phyloP scores from a whole-genome alignment of 768 basidiomycete genomes.

The Amanita inopinata region DNA sequence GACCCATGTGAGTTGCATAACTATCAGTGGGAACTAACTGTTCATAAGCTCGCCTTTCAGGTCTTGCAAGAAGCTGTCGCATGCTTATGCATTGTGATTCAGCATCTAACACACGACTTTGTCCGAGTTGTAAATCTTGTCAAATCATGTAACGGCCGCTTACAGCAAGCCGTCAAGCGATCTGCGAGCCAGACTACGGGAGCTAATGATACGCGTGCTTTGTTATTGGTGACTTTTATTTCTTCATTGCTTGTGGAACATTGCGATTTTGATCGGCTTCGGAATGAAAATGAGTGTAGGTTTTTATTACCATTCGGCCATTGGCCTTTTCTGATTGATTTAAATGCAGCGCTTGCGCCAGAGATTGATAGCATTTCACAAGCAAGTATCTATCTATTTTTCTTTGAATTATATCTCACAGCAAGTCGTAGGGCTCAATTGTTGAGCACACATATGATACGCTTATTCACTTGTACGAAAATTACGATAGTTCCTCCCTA shows the following conservation, averaged over 20 bases:
- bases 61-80: constrained; percentile 88
- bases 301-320: constrained; percentile 5
- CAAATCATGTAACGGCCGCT: constrained; percentile 76
- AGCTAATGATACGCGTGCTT: constrained; percentile 38
- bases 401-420: neutral
- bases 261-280: constrained; percentile 76
- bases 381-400: constrained; percentile 21
- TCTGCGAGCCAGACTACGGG: constrained; percentile 29
- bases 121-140: constrained; percentile 65
- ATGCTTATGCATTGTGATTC: constrained; percentile 82
- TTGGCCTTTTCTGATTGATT: no score
- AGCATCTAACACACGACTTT: constrained; percentile 82
- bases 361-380: constrained; percentile 53
- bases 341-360: constrained; percentile 34
- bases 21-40: neutral
- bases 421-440: constrained; percentile 47
- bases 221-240: constrained; percentile 75
- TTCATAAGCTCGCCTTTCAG: constrained; percentile 24
- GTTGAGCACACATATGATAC: constrained; percentile 75
- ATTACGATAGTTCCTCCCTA: constrained; percentile 45
- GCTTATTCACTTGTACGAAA: constrained; percentile 65
- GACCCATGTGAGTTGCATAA: constrained; percentile 40
- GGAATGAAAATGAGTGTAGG: constrained; percentile 52
- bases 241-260: constrained; percentile 80
- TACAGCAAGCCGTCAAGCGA: constrained; percentile 47